Evolutionary conservation across 2,329 filamentous ascomycete species (phyloP), one percentile per base, ranked within the genome.

Genomic region (Pyrenochaeta sp.): DNA sequence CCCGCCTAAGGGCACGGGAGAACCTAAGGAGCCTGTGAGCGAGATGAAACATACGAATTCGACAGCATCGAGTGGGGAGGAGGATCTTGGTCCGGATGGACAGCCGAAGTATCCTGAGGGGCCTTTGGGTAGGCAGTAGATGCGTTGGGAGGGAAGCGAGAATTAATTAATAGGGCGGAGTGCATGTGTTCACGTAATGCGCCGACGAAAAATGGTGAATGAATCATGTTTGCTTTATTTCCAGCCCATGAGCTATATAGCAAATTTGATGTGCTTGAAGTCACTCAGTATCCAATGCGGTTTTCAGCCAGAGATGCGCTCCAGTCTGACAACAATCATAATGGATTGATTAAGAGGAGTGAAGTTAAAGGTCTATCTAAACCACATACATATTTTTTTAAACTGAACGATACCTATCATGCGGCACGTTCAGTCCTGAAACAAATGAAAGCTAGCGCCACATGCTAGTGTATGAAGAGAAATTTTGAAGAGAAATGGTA

Each of bases 1-100:
- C 1, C 28, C 43, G 45, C 53, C 65, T 5, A 63, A 64, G 8
- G 69, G 68, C 3, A 40, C 45, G 39, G 67, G 68, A 1, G 66
- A 72, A 49, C 57, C 64, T 28, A 62, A 60, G 10, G 56, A 50
- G 2, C 57, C 56, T 27, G 54, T 61, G 5, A 56, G 57, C 3
- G 67, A 65, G 54, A 69, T 52, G 10, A 65, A 58, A 46, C 58
- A 58, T 37, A 52, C 57, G 15, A 52, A 44, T 0, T 50, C 54
- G 13, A 62, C 57, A 43, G 60, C 60, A 27, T 40, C 48, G 10
- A 64, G 64, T 44, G 68, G 61, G 30, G 66, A 62, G 44, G 59
- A 68, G 57, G 59, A 63, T 45, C 27, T 61, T 22, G 58, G 67
- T 0, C 51, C 48, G 9, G 39, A 59, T 27, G 62, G 61, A 3